phyloP scores from a whole-genome alignment of 2,329 filamentous ascomycete species.

The Claviceps maximensis region DNA sequence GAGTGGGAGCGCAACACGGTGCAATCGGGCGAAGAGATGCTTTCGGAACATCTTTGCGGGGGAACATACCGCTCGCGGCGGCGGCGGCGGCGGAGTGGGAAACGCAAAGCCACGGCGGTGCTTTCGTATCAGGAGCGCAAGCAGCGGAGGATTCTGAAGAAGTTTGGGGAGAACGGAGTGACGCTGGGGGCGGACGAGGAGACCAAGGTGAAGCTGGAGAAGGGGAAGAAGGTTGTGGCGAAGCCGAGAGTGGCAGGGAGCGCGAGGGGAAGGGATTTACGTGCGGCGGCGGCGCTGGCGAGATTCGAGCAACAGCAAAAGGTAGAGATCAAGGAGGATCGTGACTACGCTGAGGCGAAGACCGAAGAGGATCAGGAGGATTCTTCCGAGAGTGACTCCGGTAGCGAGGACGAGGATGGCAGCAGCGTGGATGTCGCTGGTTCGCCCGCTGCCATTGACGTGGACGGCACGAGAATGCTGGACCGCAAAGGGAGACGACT shows the following conservation, averaged over 20 bases:
- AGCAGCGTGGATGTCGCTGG: constrained; percentile 24
- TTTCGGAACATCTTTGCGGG: constrained; percentile 66
- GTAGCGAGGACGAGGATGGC: constrained; percentile 30
- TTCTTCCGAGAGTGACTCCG: constrained; percentile 33
- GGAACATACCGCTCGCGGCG: constrained; percentile 55
- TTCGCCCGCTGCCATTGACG: constrained; percentile 44
- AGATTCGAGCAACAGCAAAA: constrained; percentile 47
- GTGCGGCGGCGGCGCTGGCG: constrained; percentile 64
- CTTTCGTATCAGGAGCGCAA: constrained; percentile 60
- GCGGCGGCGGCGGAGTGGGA: constrained; percentile 33
- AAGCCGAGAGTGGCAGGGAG: constrained; percentile 66
- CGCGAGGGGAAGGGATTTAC: constrained; percentile 58
- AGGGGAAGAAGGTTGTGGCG: constrained; percentile 45
- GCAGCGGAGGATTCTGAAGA: constrained; percentile 58
- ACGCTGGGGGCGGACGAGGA: constrained; percentile 57
- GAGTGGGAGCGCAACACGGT: constrained; percentile 42
- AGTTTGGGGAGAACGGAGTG: constrained; percentile 60
- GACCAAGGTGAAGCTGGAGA: constrained; percentile 52
- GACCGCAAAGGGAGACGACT: constrained; percentile 55
- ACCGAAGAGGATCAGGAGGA: constrained; percentile 12
- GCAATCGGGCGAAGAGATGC: constrained; percentile 33
- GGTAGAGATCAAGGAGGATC: constrained; percentile 18
- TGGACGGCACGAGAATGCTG: constrained; percentile 49
- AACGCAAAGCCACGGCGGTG: constrained; percentile 37
- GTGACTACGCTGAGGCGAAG: constrained; percentile 22